A percentile compares a stretch with the other conserved stretches of the same genome.
Evolutionary conservation across 306 rosid species (phyloP).

Genomic region (Dalbergia cultrata): DNA sequence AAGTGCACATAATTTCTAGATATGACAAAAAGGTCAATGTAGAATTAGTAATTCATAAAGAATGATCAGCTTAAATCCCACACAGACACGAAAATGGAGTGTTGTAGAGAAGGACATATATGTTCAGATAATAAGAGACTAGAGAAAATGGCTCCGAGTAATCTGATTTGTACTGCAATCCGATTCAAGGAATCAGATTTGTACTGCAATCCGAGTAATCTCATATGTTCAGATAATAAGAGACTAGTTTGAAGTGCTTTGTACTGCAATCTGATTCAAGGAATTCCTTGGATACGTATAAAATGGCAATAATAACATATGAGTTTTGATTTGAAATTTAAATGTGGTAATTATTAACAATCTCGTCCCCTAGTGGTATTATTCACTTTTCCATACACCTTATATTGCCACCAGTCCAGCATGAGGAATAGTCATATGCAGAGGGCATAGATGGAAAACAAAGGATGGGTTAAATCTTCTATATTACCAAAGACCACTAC

Average conservation of each 20-base stretch:
- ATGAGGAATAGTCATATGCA: background rate
- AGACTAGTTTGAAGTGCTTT: background rate
- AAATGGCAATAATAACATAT: background rate
- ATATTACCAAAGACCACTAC: background rate
- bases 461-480: background rate
- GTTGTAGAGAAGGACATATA: background rate
- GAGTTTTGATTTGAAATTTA: background rate
- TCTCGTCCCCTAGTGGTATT: background rate
- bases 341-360: background rate
- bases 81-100: background rate
- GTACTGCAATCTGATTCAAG: background rate
- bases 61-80: background rate
- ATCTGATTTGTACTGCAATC: background rate
- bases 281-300: background rate
- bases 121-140: background rate
- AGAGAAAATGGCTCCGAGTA: no score
- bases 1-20: background rate
- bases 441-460: background rate
- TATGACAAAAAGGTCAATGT: constrained; percentile 20
- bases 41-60: background rate
- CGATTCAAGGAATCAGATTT: constrained; percentile 8
- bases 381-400: background rate
- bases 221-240: background rate
- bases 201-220: no score
- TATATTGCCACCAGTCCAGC: background rate